These are phyloP conservation scores for Hyaloscypha finlandica DNA, from an alignment of 495 filamentous ascomycete species.

Conservation along the genomic window DNA sequence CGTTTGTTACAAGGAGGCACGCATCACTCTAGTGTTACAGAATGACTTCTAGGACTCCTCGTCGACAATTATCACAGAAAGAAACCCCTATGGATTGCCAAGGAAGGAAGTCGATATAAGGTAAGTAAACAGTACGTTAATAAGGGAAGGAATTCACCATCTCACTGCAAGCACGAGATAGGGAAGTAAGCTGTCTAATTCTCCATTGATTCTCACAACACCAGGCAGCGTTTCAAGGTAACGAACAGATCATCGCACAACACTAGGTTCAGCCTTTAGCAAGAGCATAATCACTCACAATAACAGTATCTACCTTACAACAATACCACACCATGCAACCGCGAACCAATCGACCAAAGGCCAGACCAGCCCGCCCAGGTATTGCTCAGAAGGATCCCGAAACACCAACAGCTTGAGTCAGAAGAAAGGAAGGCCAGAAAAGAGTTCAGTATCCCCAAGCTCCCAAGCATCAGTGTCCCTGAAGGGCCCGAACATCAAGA, in stretches of 20 bases:
- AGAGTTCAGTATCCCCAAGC: too few species aligned
- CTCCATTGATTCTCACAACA: background rate
- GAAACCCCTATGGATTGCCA: too few species aligned
- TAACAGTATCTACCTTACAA: too few species aligned
- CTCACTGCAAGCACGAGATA: background rate
- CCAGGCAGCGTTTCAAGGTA: too few species aligned
- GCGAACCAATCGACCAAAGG: background rate
- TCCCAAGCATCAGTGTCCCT: too few species aligned
- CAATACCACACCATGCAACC: background rate
- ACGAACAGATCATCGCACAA: too few species aligned
- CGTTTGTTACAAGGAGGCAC: background rate
- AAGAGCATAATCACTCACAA: too few species aligned
- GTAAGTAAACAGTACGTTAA: background rate
- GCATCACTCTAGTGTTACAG: too few species aligned
- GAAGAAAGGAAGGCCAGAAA: background rate
- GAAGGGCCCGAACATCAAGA: too few species aligned
- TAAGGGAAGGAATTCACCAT: background rate
- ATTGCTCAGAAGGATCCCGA: background rate
- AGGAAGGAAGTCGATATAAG: background rate
- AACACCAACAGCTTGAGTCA: background rate
- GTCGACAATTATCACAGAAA: too few species aligned
- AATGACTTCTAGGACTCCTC: too few species aligned
- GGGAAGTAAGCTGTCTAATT: background rate
- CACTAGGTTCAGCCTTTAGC: too few species aligned
- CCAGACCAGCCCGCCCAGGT: background rate